These are phyloP conservation scores for Microbotryum saponariae DNA, from an alignment of 1,284 basidiomycete genomes.

Conservation along the genomic window DNA sequence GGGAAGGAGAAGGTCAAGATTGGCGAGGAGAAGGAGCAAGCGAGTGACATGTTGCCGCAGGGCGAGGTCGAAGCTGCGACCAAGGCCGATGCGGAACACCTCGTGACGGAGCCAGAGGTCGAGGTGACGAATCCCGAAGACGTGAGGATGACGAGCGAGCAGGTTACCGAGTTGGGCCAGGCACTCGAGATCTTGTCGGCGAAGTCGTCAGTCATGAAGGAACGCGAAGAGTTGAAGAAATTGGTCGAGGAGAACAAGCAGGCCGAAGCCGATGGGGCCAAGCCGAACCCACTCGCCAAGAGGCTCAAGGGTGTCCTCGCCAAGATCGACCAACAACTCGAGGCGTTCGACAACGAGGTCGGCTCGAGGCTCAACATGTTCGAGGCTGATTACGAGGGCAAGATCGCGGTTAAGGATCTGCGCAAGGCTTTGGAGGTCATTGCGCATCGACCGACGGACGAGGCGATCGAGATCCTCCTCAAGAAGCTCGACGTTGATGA, in stretches of 20 bases:
- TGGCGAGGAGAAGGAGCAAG: conserved; percentile 30
- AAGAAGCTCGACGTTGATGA: conserved; percentile 93
- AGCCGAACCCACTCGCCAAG: conserved; percentile 71
- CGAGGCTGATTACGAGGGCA: conserved; percentile 80
- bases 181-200: conserved; percentile 85
- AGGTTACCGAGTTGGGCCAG: conserved; percentile 87
- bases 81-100: background rate
- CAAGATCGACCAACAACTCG: conserved; percentile 87
- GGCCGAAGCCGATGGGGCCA: conserved; percentile 52
- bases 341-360: conserved; percentile 76
- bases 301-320: conserved; percentile 91
- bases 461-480: conserved; percentile 78
- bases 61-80: conserved; percentile 6
- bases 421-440: conserved; percentile 86
- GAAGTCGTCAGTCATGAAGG: conserved; percentile 93
- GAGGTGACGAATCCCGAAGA: conserved; percentile 44
- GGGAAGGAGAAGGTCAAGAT: conserved; percentile 63
- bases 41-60: conserved; percentile 40
- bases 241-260: conserved; percentile 87
- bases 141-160: conserved; percentile 94
- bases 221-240: conserved; percentile 79
- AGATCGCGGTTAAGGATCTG: conserved; percentile 82
- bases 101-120: conserved; percentile 15
- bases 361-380: conserved; percentile 91
- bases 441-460: conserved; percentile 82